Evolutionary conservation across 2,329 filamentous ascomycete genomes (phyloP).

Genomic region (Dendrostoma leiphaemia): DNA sequence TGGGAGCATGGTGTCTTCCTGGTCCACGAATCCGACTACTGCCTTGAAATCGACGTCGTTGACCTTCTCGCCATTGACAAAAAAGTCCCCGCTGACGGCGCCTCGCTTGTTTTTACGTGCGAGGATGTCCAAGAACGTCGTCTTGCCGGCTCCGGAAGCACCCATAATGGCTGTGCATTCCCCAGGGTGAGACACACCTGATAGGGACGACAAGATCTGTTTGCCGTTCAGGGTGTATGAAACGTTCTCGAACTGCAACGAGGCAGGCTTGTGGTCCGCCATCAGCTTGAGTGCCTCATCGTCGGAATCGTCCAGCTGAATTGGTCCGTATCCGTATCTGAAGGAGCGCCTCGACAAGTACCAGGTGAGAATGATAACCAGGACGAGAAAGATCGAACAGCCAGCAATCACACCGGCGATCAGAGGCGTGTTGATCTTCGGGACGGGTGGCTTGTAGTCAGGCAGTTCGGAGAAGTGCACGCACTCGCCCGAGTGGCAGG

Average conservation of each 20-base stretch:
- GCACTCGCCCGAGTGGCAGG: conserved; percentile 86
- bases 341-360: conserved; percentile 76
- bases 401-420: conserved; percentile 92
- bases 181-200: conserved; percentile 88
- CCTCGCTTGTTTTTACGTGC: conserved; percentile 97
- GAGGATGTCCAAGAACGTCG: conserved; percentile 92
- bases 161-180: conserved; percentile 98
- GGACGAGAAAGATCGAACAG: conserved; percentile 84
- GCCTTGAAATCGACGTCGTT: conserved; percentile 81
- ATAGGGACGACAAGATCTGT: conserved; percentile 75
- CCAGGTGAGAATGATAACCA: conserved; percentile 79
- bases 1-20: conserved; percentile 95
- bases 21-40: conserved; percentile 95
- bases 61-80: conserved; percentile 90
- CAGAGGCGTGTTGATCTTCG: conserved; percentile 93
- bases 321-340: conserved; percentile 66
- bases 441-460: conserved; percentile 83
- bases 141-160: conserved; percentile 95
- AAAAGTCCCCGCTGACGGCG: conserved; percentile 74
- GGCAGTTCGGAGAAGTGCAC: conserved; percentile 90
- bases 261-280: conserved; percentile 86
- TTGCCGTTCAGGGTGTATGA: conserved; percentile 85
- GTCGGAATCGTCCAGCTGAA: conserved; percentile 84
- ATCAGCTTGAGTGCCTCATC: conserved; percentile 86
- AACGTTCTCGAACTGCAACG: conserved; percentile 84